Percentiles rank a stretch among this genome's conserved stretches.
phyloP scores from a whole-genome alignment of 768 basidiomycete genomes.

The Lyophyllum shimeji region DNA sequence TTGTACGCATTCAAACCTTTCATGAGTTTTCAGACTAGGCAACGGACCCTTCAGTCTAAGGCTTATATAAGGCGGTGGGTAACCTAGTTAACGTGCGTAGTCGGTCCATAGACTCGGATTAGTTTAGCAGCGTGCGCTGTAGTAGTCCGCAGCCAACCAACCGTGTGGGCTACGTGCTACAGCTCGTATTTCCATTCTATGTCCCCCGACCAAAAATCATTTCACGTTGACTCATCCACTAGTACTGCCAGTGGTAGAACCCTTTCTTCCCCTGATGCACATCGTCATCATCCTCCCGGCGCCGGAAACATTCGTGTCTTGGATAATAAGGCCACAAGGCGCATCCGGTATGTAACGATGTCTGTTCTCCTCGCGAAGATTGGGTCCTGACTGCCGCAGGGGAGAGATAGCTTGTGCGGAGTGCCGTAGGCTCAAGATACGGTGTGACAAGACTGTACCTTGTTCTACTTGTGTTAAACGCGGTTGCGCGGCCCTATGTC shows the following conservation, averaged over 20 bases:
- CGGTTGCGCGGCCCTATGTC: constrained; percentile 50
- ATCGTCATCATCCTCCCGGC: background rate
- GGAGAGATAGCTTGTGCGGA: constrained; percentile 46
- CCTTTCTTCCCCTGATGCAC: background rate
- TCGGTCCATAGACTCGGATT: too few relatives aligned
- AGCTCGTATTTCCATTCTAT: background rate
- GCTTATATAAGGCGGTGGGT: too few relatives aligned
- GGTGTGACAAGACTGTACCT: constrained; percentile 38
- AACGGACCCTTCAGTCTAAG: too few relatives aligned
- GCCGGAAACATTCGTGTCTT: background rate
- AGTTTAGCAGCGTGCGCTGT: too few relatives aligned
- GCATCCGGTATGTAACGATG: constrained; percentile 34
- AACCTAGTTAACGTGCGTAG: too few relatives aligned
- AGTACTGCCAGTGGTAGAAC: background rate
- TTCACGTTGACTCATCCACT: constrained; percentile 1
- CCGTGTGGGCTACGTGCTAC: background rate
- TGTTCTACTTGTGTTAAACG: constrained; percentile 52
- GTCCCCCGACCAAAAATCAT: constrained; percentile 2
- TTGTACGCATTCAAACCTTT: too few relatives aligned
- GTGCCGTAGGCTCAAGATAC: constrained; percentile 44
- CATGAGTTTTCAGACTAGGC: too few relatives aligned
- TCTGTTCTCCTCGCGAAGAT: background rate
- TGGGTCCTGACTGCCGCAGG: constrained; percentile 15
- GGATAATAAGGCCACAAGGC: constrained; percentile 34
- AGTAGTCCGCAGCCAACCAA: background rate